Evolutionary conservation across 2,329 filamentous ascomycete genomes (phyloP).

Genomic region (Aureobasidium sp.): DNA sequence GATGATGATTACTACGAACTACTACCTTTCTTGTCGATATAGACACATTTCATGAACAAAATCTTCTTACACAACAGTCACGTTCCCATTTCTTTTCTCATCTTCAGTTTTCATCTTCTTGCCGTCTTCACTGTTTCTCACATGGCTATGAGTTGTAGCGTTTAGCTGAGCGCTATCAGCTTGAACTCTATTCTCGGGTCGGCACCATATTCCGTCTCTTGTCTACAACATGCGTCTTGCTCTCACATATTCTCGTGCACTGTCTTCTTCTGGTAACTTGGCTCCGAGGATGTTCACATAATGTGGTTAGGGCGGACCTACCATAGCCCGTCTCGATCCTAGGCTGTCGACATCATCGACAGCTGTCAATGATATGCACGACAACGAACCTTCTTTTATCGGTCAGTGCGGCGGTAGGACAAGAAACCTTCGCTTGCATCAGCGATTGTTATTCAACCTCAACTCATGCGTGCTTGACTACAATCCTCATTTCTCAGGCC

Average conservation of each 20-base stretch:
- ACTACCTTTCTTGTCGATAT: constrained; percentile 11
- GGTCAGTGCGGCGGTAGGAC: background rate
- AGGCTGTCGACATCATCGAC: background rate
- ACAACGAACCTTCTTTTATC: background rate
- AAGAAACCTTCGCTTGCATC: background rate
- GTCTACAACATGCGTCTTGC: background rate
- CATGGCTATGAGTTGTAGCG: too few relatives aligned
- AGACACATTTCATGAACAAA: constrained; percentile 9
- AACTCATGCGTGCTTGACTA: background rate
- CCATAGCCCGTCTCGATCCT: background rate
- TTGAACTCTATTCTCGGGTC: background rate
- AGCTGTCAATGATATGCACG: background rate
- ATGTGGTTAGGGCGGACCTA: background rate
- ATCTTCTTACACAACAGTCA: background rate
- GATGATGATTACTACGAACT: constrained; percentile 12
- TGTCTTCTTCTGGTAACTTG: background rate
- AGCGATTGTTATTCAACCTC: background rate
- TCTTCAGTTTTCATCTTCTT: background rate
- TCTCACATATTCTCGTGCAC: background rate
- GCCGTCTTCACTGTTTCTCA: background rate
- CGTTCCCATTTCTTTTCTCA: background rate
- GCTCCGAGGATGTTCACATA: background rate
- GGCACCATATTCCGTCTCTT: background rate
- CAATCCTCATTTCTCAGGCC: background rate
- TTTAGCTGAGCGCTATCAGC: background rate